Percentiles rank a stretch among this genome's conserved stretches.
Conservation (phyloP, 257 asterid genomes). For the Lycium barbarum region DNA sequence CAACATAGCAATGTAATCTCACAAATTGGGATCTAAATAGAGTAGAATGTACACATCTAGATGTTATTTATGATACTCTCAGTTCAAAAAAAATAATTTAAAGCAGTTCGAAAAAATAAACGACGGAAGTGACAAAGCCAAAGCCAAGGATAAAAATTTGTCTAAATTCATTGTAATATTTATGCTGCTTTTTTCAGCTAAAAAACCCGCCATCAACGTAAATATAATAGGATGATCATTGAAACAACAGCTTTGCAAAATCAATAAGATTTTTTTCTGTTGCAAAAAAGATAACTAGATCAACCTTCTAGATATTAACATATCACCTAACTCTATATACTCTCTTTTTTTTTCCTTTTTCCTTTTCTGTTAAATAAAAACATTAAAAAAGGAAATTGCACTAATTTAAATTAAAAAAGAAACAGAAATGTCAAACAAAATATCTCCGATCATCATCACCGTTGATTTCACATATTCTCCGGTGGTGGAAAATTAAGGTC, state of each 20-base stretch:
- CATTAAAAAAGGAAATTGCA: conserved; percentile 18
- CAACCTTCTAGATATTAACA: conserved; percentile 25
- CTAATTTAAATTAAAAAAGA: not conserved
- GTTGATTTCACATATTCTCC: conserved; percentile 17
- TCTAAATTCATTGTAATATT: no score
- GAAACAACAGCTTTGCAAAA: not conserved
- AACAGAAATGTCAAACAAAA: not conserved
- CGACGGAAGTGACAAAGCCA: no score
- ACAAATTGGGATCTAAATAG: no score
- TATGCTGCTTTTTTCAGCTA: no score
- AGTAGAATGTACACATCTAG: no score
- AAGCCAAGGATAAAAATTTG: no score
- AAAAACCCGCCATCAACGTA: not conserved
- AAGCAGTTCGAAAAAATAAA: no score
- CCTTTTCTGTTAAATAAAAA: conserved; percentile 13
- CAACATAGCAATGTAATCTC: no score
- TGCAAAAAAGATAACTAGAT: not conserved
- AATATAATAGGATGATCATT: not conserved
- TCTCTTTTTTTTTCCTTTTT: not conserved
- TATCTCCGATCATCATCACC: not conserved
- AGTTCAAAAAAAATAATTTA: no score
- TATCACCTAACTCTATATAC: conserved; percentile 19
- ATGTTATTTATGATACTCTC: no score
- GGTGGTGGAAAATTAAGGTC: conserved; percentile 43
- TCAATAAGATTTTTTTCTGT: not conserved